Base-by-base conservation (phyloP, 495 filamentous ascomycete species). In the Xylaria venustula region DNA sequence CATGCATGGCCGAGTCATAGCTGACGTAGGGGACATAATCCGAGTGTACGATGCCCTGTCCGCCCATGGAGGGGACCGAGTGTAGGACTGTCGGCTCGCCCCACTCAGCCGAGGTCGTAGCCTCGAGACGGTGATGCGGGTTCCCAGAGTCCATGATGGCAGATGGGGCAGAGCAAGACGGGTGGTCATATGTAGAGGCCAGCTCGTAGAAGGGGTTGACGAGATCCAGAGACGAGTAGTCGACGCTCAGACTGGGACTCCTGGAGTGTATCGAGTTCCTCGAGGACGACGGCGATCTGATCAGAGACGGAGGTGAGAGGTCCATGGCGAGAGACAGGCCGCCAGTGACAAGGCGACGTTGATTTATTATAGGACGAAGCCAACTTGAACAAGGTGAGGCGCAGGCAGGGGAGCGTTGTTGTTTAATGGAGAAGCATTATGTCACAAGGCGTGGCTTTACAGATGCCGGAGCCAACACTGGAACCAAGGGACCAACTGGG, bases 1-100 rank as follows among this genome's bases (percentile, higher is more conserved):
- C 62, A 54, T 75, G 65, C 61, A 75, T 69, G 54, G 63, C 54
- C 26, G 67, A 63, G 37, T 76, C 73, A 63, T 80, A 81, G 52
- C 71, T 73, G 45, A 75, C 74, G 62, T 83, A 85, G 22, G 78
- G 65, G 58, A 81, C 80, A 67, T 84, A 85, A 28, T 82, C 82
- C 45, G 75, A 70, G 23, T 79, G 75, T 49, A 83, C 71, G 49
- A 84, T 78, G 58, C 75, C 78, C 54, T 80, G 77, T 66, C 70
- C 66, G 44, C 72, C 64, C 28, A 75, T 71, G 0, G 76, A 71
- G 44, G 78, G 75, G 52, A 67, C 67, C 25, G 74, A 67, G 40
- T 78, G 71, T 42, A 78, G 69, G 20, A 76, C 67, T 9, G 66
- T 28, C 28, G 73, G 54, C 58, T 59, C 73, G 64, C 62, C 72